phyloP scores from a whole-genome alignment of 495 filamentous ascomycete genomes.

The Hypoxylon lenormandii region DNA sequence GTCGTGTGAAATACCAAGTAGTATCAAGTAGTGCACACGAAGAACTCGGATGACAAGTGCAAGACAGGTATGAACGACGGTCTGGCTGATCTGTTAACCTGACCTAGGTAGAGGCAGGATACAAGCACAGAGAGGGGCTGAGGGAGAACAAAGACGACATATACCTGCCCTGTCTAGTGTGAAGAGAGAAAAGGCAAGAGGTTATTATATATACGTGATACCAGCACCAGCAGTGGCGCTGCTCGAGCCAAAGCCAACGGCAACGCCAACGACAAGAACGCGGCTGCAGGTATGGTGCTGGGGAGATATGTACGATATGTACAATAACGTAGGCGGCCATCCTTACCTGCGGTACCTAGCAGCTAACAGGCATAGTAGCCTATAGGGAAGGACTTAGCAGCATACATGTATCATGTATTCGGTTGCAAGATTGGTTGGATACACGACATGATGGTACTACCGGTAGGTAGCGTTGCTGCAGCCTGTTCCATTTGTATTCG shows the following conservation, averaged over 20 bases:
- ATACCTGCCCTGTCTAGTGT: neutral
- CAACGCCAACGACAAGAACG: too few species aligned
- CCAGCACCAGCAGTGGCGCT: constrained; percentile 25
- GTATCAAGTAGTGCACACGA: too few species aligned
- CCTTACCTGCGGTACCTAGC: too few species aligned
- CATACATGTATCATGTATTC: too few species aligned
- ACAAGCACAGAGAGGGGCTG: constrained; percentile 1
- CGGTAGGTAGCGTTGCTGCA: constrained; percentile 39
- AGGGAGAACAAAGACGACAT: constrained; percentile 6
- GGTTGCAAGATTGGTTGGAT: constrained; percentile 14
- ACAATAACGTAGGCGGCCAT: too few species aligned
- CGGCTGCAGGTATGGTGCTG: too few species aligned
- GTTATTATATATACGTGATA: neutral
- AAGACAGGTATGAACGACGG: constrained; percentile 7
- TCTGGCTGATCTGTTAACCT: constrained; percentile 4
- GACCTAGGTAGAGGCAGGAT: neutral
- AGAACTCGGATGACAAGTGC: neutral
- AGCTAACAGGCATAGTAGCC: too few species aligned
- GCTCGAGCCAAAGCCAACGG: too few species aligned
- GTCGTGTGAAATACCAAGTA: too few species aligned
- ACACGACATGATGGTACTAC: constrained; percentile 22
- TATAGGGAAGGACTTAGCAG: too few species aligned
- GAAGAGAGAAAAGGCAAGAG: neutral
- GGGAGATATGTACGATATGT: too few species aligned
- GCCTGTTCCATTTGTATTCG: constrained; percentile 17